Evolutionary conservation across 1,284 basidiomycete species (phyloP), one percentile per base, ranked within the genome.

Genomic region (Rhodotorula sp.): DNA sequence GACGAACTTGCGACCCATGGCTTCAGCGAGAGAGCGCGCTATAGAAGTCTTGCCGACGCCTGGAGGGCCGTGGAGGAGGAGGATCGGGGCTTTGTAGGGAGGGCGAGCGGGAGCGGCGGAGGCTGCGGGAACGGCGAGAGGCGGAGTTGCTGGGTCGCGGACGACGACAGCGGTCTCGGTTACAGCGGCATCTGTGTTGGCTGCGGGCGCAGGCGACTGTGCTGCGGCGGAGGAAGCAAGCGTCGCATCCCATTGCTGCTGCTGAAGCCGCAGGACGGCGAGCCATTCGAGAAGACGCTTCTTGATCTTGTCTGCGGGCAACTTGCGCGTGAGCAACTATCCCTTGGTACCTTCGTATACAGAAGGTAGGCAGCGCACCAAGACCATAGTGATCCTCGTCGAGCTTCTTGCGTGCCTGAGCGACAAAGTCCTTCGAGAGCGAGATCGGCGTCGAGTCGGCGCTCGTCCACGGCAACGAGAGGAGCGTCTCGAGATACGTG

Each of bases 31-130:
- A 36, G 78, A 79, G 32, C 76, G 68, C n/a, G 77, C 90, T 0
- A 92, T 85, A 1, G 89, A 91, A 0, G 91, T 92, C 81, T 92
- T 92, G 24, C 91, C 90, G 0, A 88, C 89, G 13, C 90, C 91
- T 0, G 90, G 90, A 22, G 90, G 91, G 13, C 90, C 90, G 51
- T 90, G 88, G 68, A 83, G 89, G 85, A 94, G 79, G 24, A 94
- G 82, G 69, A 94, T 94, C 0, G 92, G 92, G 0, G 90, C 92
- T 13, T 51, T 52, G 59, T 61, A 61, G 11, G 59, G 36, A 76
- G 90, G 90, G 66, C 71, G 68, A 48, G 61, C 34, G 61, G 55
- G n/a, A 22, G 53, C 24, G 20, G 52, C 32, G 30, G 29, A 19
- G 9, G 46, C 47, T 10, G 60, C 29, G 39, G 47, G 59, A 30